Evolutionary conservation across 1,284 basidiomycete genomes (phyloP), one percentile per base, ranked within the genome.

Genomic region (Exsudoporus floridanus): DNA sequence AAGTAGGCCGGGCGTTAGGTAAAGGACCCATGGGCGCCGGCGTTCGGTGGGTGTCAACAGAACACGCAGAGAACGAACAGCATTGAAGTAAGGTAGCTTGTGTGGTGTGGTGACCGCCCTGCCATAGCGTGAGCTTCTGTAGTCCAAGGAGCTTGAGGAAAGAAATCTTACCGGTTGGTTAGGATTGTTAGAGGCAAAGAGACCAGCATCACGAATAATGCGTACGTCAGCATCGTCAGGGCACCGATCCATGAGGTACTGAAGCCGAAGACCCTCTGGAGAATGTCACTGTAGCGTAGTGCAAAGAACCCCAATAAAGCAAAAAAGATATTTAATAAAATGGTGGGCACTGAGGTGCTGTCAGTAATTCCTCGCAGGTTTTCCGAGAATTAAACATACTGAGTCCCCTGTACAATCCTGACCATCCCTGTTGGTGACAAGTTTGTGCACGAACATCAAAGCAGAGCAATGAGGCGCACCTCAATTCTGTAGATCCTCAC

Each of bases 81-180:
- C 77, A 38, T 80, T 74, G 62, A 86, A 77, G 64, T 80, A 90
- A 2, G 89, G 83, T 21, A 95, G 77, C 60, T 81, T 86, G 72
- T 91, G 86, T 0, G 92, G 92, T 0, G 92, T 95, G 25, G 90
- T 93, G 61, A 95, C 89, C 2, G 92, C 79, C 44, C 92, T 93
- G 60, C 12, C 44, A 28, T 44, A 27, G 1, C 30, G 42, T 53
- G 37, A 56, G 49, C 33, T 6, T 38, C 33, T 25, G 36, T 33
- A 7, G 7, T 28, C 23, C 14, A 4, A 40, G 7, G 13, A 7
- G 18, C 2, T 21, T 23, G 10, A 27, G n/a, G 44, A 55, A 41
- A 28, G 49, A 52, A 10, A 14, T 58, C 79, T 52, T 65, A 90
- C 89, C 90, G 80, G 69, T 92, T 89, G 23, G 90, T 88, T 49